These are phyloP conservation scores for Oryza glumipatula DNA, from an alignment of 176 grass and related monocot genomes.

Conservation along the genomic window DNA sequence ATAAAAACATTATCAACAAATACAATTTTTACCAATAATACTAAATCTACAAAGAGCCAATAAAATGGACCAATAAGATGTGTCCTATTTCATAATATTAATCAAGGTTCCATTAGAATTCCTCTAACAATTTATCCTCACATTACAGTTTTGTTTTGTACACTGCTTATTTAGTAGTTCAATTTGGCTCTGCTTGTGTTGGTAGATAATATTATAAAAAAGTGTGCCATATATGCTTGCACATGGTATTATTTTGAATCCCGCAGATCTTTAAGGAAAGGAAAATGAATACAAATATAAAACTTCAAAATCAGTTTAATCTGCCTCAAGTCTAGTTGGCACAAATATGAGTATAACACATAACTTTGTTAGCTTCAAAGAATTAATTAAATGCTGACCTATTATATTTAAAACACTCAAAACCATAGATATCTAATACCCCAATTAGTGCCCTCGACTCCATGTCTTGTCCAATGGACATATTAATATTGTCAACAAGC, in stretches of 20 bases:
- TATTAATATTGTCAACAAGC: conserved; percentile 96
- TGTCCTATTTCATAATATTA: neutral
- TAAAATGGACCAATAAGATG: neutral
- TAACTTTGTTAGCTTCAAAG: conserved; percentile 29
- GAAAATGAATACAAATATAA: neutral
- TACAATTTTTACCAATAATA: neutral
- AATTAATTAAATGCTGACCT: conserved; percentile 53
- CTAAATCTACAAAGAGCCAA: neutral
- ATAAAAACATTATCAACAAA: conserved; percentile 15
- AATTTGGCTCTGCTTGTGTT: neutral
- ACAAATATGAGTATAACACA: neutral
- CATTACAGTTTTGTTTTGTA: conserved; percentile 1
- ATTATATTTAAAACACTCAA: conserved; percentile 90
- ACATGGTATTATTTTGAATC: neutral
- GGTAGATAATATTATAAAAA: neutral
- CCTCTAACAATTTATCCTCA: neutral
- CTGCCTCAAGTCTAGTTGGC: neutral
- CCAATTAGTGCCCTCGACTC: conserved; percentile 73
- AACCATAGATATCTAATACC: conserved; percentile 92
- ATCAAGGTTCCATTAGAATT: neutral
- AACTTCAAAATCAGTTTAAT: conserved; percentile 13
- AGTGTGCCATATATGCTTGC: neutral
- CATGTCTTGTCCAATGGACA: conserved; percentile 80
- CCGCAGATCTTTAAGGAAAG: neutral
- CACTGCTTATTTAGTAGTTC: neutral